Conservation (phyloP, 345 rosid species). For the Brassica cretica region DNA sequence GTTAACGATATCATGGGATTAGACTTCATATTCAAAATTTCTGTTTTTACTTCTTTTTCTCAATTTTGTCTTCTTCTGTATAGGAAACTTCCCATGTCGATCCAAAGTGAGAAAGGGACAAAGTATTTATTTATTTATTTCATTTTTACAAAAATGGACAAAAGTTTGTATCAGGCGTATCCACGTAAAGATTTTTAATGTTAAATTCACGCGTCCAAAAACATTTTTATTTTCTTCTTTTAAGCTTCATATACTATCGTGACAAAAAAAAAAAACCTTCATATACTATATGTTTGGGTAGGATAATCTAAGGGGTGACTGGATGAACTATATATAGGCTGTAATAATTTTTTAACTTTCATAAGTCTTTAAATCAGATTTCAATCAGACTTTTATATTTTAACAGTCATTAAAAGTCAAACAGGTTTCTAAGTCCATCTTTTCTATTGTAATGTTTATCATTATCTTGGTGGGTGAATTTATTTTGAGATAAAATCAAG, state of each 20-base stretch:
- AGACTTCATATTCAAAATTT: constrained; percentile 13
- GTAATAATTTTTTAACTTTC: neutral
- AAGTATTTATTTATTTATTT: neutral
- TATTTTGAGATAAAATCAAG: neutral
- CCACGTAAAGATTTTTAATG: neutral
- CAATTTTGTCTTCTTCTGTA: constrained; percentile 19
- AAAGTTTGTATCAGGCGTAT: neutral
- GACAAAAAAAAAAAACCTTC: neutral
- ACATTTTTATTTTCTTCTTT: neutral
- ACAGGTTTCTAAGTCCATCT: neutral
- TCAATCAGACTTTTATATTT: neutral
- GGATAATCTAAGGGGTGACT: neutral
- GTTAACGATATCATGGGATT: constrained; percentile 21
- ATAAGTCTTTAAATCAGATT: neutral
- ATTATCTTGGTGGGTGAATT: neutral
- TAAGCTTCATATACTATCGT: neutral
- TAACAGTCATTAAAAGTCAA: neutral
- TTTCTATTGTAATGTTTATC: neutral
- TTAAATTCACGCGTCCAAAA: neutral
- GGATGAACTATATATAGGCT: neutral
- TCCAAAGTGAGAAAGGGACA: constrained; percentile 32
- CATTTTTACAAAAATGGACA: constrained; percentile 21
- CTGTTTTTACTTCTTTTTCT: neutral
- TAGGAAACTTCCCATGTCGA: constrained; percentile 31
- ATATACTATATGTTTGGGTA: neutral